Conservation (phyloP, 805 yeast species). For the Vanderwaltozyma tropicalis region DNA sequence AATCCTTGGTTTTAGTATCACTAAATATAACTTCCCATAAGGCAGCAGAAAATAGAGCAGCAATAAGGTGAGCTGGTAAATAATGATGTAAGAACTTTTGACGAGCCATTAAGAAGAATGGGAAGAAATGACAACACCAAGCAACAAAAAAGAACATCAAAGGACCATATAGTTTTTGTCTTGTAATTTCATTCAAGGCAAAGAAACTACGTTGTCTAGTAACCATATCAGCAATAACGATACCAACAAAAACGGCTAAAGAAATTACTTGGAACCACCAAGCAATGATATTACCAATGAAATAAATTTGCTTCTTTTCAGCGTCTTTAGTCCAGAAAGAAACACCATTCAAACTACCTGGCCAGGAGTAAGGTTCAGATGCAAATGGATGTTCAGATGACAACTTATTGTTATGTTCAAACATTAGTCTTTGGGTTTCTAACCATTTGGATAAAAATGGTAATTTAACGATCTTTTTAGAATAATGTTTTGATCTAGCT, state of each 20-base stretch:
- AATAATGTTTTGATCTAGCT: slow-evolving; percentile 49
- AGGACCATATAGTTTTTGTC: slow-evolving; percentile 66
- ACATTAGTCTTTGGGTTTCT: slow-evolving; percentile 83
- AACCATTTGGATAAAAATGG: slow-evolving; percentile 82
- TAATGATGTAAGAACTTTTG: slow-evolving; percentile 92
- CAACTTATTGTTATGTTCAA: slow-evolving; percentile 81
- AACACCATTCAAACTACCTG: slow-evolving; percentile 78
- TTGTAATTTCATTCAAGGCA: slow-evolving; percentile 49
- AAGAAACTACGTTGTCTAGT: slow-evolving; percentile 60
- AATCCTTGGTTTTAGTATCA: slow-evolving; percentile 34
- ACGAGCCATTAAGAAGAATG: slow-evolving; percentile 85
- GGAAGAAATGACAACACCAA: slow-evolving; percentile 83
- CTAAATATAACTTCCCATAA: slow-evolving; percentile 68
- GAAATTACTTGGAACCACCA: slow-evolving; percentile 75
- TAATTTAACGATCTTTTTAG: slow-evolving; percentile 49
- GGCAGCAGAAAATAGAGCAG: slow-evolving; percentile 74
- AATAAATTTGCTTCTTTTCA: slow-evolving; percentile 68
- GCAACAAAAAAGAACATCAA: slow-evolving; percentile 76
- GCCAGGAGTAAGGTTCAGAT: slow-evolving; percentile 87
- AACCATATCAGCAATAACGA: slow-evolving; percentile 64
- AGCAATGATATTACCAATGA: slow-evolving; percentile 82
- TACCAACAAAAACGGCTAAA: slow-evolving; percentile 51
- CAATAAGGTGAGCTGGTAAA: slow-evolving; percentile 87
- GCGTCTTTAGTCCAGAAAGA: slow-evolving; percentile 84
- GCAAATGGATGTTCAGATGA: slow-evolving; percentile 92